Evolutionary conservation across 148 eudicot genomes (phyloP), one percentile per base, ranked within the genome.

Genomic region (Gaultheria prostrata): DNA sequence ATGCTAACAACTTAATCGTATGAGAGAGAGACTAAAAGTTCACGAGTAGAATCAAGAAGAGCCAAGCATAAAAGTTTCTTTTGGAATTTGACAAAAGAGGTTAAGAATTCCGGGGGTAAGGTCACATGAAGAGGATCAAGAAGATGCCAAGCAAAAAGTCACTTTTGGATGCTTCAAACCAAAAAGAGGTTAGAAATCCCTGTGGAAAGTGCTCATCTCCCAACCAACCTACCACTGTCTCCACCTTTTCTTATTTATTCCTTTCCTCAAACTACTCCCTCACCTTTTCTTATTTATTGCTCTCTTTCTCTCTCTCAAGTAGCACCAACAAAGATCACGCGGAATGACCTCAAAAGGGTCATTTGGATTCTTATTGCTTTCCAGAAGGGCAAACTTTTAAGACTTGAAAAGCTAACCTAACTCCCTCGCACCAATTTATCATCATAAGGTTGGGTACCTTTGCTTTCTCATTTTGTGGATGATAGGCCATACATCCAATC

Each of bases 221-320:
- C 43, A 39, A 39, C 65, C 46, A 53, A 32, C 46, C 82, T n/a
- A 21, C 35, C 28, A 26, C 79, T 73, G 14, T 20, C 72, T 17
- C 72, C 82, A 80, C 71, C 73, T 54, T 54, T 33, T 17, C 48
- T 39, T 13, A 80, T 80, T 80, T 59, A 80, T 80, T 80, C 69
- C 67, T 78, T 53, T 54, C 39, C 43, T 18, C 26, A 61, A 80
- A 43, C 53, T 6, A 79, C 73, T 61, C 72, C 32, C 72, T 15
- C 8, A 57, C 53, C 82, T 80, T 80, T 80, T 39, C 82, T 45
- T 57, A 24, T 80, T 80, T 79, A 79, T 79, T 59, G 32, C 81
- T 57, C 30, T 30, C 79, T 76, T 21, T 53, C 65, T 78, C 63
- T 78, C 56, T 78, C 80, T 8, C 15, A 30, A 20, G n/a, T n/a